Base-by-base conservation (phyloP, 257 asterid genomes). In the Solanum ossicruentum region DNA sequence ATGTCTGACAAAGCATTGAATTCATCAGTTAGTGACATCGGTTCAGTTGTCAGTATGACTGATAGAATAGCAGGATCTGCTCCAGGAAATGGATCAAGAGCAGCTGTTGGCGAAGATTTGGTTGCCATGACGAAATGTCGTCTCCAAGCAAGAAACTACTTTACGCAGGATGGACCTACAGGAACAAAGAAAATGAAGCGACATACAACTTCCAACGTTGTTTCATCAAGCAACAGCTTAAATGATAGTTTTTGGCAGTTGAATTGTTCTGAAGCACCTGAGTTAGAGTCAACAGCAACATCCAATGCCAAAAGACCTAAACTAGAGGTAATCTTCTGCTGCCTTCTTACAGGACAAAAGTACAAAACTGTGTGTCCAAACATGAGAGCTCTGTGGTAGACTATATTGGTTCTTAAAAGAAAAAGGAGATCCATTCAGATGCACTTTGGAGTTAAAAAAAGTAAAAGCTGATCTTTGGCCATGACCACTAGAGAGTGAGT, bases 11-110 rank as follows among this genome's bases (percentile, higher is more conserved):
- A 88, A 87, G 93, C 95, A 49, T 86, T 95, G 93, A 85, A 89
- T 89, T 93, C 96, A 81, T 89, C 99, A 57, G 92, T 95, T 80
- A 92, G 91, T 87, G 99, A 94, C 86, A 94, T 95, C 86, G 86
- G 98, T 88, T 94, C 99, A 12, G 98, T 95, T 85, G 96, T 95
- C 87, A 94, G 98, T 81, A 94, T 95, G 98, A 92, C 91, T 52
- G 99, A 95, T 90, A 93, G 98, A 91, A 93, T 95, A 61, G 98
- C 99, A 51, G 99, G 99, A 87, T 94, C 99, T 87, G 99, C 99
- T 78, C 99, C 99, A 12, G 99, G 98, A 54, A 95, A 95, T 92
- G 99, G 99, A 81, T 95, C 99, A 60, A 93, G 99, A 85, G 98
- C 99, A 87, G 98, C 99, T 69, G 97, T 93, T 12, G 98, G 99